Evolutionary conservation across 257 asterid genomes (phyloP).

Genomic region (Ilex aquifolium): DNA sequence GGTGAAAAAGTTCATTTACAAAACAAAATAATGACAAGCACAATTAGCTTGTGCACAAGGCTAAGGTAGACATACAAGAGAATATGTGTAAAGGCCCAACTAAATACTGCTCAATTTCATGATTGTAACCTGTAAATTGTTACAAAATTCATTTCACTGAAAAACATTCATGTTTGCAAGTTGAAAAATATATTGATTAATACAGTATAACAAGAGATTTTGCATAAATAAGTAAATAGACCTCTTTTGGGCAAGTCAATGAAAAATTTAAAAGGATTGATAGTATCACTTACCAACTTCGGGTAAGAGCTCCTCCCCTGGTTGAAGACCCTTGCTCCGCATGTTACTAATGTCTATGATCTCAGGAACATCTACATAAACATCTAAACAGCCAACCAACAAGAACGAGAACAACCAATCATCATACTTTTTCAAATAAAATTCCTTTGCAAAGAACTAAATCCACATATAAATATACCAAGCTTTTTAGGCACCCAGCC

Average conservation of each 20-base stretch:
- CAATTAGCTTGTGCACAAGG: too few species aligned
- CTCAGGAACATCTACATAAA: slow-evolving; percentile 88
- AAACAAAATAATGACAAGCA: too few species aligned
- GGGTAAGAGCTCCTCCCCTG: slow-evolving; percentile 86
- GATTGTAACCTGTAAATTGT: too few species aligned
- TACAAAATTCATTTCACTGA: too few species aligned
- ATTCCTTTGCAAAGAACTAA: slow-evolving; percentile 7
- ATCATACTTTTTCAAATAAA: slow-evolving; percentile 5
- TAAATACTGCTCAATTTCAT: too few species aligned
- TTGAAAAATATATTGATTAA: too few species aligned
- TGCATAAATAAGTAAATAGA: too few species aligned
- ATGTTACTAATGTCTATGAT: slow-evolving; percentile 73
- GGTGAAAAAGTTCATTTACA: too few species aligned
- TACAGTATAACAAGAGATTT: too few species aligned
- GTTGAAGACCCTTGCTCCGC: slow-evolving; percentile 97
- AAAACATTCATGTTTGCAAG: too few species aligned
- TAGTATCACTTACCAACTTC: slow-evolving; percentile 42
- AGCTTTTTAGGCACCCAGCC: slow-evolving; percentile 99
- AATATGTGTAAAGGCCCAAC: too few species aligned
- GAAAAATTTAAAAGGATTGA: not conserved
- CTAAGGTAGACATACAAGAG: too few species aligned
- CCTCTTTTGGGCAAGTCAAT: not conserved
- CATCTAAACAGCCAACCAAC: slow-evolving; percentile 47
- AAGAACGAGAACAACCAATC: slow-evolving; percentile 11
- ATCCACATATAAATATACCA: slow-evolving; percentile 33